Evolutionary conservation across 106 monocot species (phyloP).

Genomic region (Phalaenopsis equestris): DNA sequence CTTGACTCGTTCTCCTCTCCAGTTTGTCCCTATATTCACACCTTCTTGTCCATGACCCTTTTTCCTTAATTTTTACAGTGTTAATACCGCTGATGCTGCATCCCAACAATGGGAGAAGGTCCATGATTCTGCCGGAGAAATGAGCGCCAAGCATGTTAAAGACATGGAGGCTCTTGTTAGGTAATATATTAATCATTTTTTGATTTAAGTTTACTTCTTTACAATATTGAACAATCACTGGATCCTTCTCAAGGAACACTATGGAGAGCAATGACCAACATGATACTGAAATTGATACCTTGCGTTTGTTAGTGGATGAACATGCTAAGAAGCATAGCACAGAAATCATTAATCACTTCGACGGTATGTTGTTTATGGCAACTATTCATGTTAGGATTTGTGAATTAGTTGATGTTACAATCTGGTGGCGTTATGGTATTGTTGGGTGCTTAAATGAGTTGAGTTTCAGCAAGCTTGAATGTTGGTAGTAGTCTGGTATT

Average conservation of each 20-base stretch:
- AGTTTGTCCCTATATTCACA: neutral
- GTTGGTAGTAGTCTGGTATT: no score
- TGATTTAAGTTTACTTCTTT: neutral
- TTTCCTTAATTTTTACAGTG: conserved; percentile 27
- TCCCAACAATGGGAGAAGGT: conserved; percentile 69
- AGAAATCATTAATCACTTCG: conserved; percentile 29
- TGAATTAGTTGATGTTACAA: no score
- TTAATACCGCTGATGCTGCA: conserved; percentile 40
- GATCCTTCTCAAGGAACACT: conserved; percentile 24
- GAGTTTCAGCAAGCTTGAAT: no score
- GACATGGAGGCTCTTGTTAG: conserved; percentile 53
- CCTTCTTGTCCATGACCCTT: neutral
- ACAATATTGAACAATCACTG: neutral
- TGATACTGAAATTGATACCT: conserved; percentile 42
- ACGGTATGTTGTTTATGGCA: conserved; percentile 22
- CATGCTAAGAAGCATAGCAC: conserved; percentile 32
- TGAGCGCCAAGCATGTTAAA: conserved; percentile 40
- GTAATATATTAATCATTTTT: conserved; percentile 14
- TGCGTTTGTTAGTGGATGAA: conserved; percentile 35
- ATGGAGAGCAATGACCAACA: conserved; percentile 66
- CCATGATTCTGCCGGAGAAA: conserved; percentile 29
- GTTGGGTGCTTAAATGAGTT: no score
- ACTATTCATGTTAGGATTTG: neutral
- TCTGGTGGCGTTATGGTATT: no score
- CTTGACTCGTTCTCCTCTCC: neutral